phyloP scores from a whole-genome alignment of 2,329 filamentous ascomycete genomes.

The Cladosporium sp. region DNA sequence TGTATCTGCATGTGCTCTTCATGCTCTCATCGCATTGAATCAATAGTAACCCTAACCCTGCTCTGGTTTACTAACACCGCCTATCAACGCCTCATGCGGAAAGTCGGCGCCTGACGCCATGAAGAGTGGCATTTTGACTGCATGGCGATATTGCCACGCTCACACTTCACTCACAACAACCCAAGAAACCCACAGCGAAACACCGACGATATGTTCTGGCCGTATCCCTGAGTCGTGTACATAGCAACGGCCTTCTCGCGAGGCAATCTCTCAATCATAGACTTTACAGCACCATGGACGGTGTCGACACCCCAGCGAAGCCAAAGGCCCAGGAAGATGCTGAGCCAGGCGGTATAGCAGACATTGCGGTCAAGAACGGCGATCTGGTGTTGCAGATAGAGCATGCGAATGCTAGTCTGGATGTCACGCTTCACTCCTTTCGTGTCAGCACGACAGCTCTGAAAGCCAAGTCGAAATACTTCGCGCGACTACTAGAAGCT shows the following conservation, averaged over 20 bases:
- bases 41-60: neutral
- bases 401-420: constrained; percentile 58
- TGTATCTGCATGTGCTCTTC: neutral
- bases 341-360: constrained; percentile 7
- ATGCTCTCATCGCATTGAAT: neutral
- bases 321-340: neutral
- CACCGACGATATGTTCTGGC: constrained; percentile 47
- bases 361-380: constrained; percentile 42
- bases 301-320: constrained; percentile 12
- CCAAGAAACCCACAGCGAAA: neutral
- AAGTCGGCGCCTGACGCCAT: constrained; percentile 3
- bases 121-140: neutral
- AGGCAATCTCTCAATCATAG: constrained; percentile 19
- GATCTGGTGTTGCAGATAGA: constrained; percentile 67
- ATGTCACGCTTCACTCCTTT: constrained; percentile 60
- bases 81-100: neutral
- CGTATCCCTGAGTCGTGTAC: constrained; percentile 45
- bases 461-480: constrained; percentile 66
- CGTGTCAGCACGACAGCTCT: constrained; percentile 61
- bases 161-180: neutral
- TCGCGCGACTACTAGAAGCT: constrained; percentile 65
- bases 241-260: constrained; percentile 8
- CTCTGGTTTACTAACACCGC: neutral
- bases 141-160: neutral
- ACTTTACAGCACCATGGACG: constrained; percentile 10